Conservation (phyloP, 2,329 filamentous ascomycete genomes). For the Exophiala dermatitidis region DNA sequence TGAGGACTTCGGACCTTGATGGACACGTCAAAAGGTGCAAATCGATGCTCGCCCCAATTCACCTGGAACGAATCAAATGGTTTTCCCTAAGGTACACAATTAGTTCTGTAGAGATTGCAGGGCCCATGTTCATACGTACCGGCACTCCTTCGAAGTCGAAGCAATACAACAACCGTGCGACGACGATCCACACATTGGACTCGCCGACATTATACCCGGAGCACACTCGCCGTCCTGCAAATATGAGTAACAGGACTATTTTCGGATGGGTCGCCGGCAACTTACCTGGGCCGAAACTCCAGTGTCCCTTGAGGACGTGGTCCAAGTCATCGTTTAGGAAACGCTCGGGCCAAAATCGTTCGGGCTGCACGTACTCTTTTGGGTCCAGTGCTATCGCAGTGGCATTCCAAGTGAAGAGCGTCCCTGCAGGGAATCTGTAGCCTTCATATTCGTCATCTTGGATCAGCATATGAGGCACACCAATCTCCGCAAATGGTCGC, state of each 20-base stretch:
- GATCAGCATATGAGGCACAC: conserved; percentile 32
- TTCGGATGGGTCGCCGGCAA: background rate
- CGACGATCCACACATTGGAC: conserved; percentile 19
- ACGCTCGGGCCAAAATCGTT: conserved; percentile 24
- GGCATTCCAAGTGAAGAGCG: conserved; percentile 41
- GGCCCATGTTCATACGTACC: conserved; percentile 2
- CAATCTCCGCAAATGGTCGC: conserved; percentile 34
- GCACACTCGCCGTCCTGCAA: conserved; percentile 16
- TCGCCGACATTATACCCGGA: conserved; percentile 21
- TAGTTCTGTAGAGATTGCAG: background rate
- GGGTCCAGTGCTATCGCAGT: conserved; percentile 41
- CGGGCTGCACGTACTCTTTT: conserved; percentile 20
- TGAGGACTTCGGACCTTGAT: conserved; percentile 24
- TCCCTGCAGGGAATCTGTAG: conserved; percentile 45
- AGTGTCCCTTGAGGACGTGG: conserved; percentile 30
- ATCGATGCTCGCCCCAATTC: conserved; percentile 18
- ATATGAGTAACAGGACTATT: background rate
- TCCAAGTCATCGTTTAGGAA: conserved; percentile 25
- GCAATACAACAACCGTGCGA: conserved; percentile 19
- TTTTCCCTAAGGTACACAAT: conserved; percentile 5
- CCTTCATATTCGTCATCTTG: conserved; percentile 35
- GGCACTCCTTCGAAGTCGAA: conserved; percentile 21
- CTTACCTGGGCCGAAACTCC: conserved; percentile 22
- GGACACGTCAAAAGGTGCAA: conserved; percentile 30
- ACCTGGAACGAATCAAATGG: conserved; percentile 13